Evolutionary conservation across 2,329 filamentous ascomycete species (phyloP).

Genomic region (Aspergillus luchuensis): DNA sequence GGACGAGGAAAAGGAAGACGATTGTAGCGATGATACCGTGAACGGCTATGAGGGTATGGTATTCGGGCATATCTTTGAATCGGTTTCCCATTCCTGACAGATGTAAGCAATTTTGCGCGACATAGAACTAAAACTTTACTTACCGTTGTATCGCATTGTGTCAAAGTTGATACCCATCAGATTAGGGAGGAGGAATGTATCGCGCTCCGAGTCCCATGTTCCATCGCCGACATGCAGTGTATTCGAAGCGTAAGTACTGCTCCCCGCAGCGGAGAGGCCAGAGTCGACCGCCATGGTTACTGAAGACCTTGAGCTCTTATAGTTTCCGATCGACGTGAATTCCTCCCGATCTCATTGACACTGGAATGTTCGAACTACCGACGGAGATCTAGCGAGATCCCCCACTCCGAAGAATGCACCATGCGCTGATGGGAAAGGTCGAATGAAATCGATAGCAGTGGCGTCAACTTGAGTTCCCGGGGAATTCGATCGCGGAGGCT

Average conservation of each 20-base stretch:
- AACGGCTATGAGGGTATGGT: constrained; percentile 60
- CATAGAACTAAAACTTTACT: constrained; percentile 17
- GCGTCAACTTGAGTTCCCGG: neutral
- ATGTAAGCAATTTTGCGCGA: constrained; percentile 15
- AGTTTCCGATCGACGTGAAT: neutral
- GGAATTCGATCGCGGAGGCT: neutral
- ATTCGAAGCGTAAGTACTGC: constrained; percentile 62
- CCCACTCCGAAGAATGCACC: constrained; percentile 47
- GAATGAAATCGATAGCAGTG: constrained; percentile 12
- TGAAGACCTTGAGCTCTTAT: constrained; percentile 3
- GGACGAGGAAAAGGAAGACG: constrained; percentile 63
- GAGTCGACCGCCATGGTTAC: constrained; percentile 36
- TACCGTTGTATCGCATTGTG: constrained; percentile 69
- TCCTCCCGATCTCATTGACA: constrained; percentile 27
- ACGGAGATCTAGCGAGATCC: constrained; percentile 49
- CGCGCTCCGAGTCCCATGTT: constrained; percentile 64
- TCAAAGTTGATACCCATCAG: constrained; percentile 66
- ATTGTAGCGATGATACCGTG: constrained; percentile 64
- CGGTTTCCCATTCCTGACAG: constrained; percentile 65
- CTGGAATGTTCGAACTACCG: constrained; percentile 43
- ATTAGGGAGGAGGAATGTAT: constrained; percentile 66
- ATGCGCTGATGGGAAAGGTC: constrained; percentile 35
- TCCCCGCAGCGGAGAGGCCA: constrained; percentile 58
- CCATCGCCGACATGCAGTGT: constrained; percentile 67
- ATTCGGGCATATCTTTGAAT: constrained; percentile 60